Evolutionary conservation across 345 rosid genomes (phyloP).

Genomic region (Euphorbia pulcherrima): DNA sequence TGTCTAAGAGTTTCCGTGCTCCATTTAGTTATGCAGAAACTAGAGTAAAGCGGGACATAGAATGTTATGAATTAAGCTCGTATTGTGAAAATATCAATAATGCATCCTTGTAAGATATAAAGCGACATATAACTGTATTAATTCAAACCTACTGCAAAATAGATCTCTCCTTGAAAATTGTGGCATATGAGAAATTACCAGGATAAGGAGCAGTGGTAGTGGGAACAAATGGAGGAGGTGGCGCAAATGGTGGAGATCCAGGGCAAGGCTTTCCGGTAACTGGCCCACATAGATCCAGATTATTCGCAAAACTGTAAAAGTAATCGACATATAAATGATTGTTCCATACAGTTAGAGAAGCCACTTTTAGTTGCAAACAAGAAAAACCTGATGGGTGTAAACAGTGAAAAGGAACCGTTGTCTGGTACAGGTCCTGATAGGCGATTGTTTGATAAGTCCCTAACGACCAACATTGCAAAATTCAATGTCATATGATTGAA

Average conservation of each 20-base stretch:
- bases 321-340: conserved; percentile 8
- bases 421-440: conserved; percentile 38
- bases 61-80: background rate
- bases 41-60: background rate
- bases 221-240: conserved; percentile 87
- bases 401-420: conserved; percentile 31
- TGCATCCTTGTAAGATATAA: background rate
- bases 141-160: background rate
- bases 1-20: no score
- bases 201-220: conserved; percentile 71
- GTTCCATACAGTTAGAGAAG: background rate
- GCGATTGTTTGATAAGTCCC: conserved; percentile 41
- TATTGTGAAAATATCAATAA: background rate
- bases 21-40: background rate
- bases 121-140: background rate
- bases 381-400: conserved; percentile 38
- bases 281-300: conserved; percentile 89
- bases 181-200: conserved; percentile 42
- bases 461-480: conserved; percentile 13
- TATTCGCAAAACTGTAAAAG: conserved; percentile 70
- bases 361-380: background rate
- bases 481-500: background rate
- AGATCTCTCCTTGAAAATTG: background rate
- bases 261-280: conserved; percentile 90
- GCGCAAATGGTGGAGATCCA: conserved; percentile 33